Percentiles rank a stretch among this genome's conserved stretches.
Evolutionary conservation across 2,329 filamentous ascomycete species (phyloP).

Genomic region (Ciborinia camelliae): DNA sequence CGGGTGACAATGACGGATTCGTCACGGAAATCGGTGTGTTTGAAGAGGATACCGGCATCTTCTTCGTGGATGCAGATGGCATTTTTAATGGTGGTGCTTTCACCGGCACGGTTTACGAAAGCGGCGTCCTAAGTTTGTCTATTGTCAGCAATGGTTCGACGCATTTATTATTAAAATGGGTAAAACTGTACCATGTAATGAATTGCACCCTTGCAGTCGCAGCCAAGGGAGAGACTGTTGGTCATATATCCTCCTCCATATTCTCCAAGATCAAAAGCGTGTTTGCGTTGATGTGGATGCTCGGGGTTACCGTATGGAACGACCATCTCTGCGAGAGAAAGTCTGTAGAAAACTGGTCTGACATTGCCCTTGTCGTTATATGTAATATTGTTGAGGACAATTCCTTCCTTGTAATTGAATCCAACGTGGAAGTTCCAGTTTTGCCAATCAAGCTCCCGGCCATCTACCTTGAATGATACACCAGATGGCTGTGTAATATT

Average conservation of each 20-base stretch:
- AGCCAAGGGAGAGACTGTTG: conserved; percentile 71
- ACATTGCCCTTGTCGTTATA: conserved; percentile 80
- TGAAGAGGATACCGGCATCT: conserved; percentile 87
- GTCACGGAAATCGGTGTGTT: conserved; percentile 91
- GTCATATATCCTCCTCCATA: conserved; percentile 83
- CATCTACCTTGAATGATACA: conserved; percentile 77
- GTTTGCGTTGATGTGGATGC: conserved; percentile 75
- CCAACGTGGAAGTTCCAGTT: conserved; percentile 92
- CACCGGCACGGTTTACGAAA: conserved; percentile 75
- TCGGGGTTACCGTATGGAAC: conserved; percentile 85
- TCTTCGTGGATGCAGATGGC: conserved; percentile 95
- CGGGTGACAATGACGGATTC: conserved; percentile 83
- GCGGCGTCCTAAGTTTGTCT: conserved; percentile 52
- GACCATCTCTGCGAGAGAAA: conserved; percentile 91
- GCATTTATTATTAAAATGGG: neutral
- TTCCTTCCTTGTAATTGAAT: conserved; percentile 91
- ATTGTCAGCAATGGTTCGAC: neutral
- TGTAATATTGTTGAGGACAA: conserved; percentile 85
- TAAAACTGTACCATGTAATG: conserved; percentile 65
- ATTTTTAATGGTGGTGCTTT: conserved; percentile 81
- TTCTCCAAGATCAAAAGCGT: conserved; percentile 77
- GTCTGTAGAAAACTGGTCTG: conserved; percentile 79
- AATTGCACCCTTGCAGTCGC: conserved; percentile 86
- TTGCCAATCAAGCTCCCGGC: conserved; percentile 78
- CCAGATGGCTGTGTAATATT: conserved; percentile 86